A percentile compares a stretch with the other conserved stretches of the same genome.
Evolutionary conservation across 1,139 yeast genomes (phyloP).

Genomic region (Saccharomyces hybrid): DNA sequence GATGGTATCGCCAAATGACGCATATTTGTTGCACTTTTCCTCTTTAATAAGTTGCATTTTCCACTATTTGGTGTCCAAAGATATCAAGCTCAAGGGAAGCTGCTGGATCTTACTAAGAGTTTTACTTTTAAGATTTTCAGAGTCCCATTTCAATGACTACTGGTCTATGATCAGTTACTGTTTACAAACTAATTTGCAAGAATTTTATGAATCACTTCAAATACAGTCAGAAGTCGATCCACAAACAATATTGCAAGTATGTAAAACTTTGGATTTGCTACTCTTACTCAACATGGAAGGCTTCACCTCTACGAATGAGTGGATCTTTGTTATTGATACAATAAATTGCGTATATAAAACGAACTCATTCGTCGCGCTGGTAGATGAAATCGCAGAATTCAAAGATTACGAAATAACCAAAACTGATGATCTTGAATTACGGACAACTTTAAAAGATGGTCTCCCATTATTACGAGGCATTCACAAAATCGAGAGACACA

Average conservation of each 20-base stretch:
- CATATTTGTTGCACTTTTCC: slow-evolving; percentile 38
- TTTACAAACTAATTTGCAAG: slow-evolving; percentile 47
- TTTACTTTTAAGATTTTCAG: slow-evolving; percentile 53
- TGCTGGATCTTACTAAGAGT: slow-evolving; percentile 53
- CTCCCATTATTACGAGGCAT: slow-evolving; percentile 46
- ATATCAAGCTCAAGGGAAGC: slow-evolving; percentile 16
- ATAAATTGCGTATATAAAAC: slow-evolving; percentile 52
- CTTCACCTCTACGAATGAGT: slow-evolving; percentile 63
- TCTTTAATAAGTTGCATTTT: slow-evolving; percentile 21
- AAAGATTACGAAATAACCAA: slow-evolving; percentile 32
- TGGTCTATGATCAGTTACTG: slow-evolving; percentile 68
- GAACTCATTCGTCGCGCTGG: slow-evolving; percentile 35
- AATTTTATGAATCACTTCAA: slow-evolving; percentile 35
- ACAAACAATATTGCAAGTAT: slow-evolving; percentile 47
- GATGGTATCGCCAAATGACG: slow-evolving; percentile 53
- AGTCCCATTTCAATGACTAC: slow-evolving; percentile 55
- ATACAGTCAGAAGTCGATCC: slow-evolving; percentile 37
- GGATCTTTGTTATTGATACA: slow-evolving; percentile 76
- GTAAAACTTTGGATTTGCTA: slow-evolving; percentile 72
- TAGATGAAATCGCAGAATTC: slow-evolving; percentile 43
- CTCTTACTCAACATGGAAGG: slow-evolving; percentile 66
- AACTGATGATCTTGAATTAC: slow-evolving; percentile 13
- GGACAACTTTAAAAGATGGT: slow-evolving; percentile 41
- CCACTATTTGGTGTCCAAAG: slow-evolving; percentile 24
- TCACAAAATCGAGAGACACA: slow-evolving; percentile 37